Base-by-base conservation (phyloP, 1,284 basidiomycete species). In the Afroboletus lepidellus region DNA sequence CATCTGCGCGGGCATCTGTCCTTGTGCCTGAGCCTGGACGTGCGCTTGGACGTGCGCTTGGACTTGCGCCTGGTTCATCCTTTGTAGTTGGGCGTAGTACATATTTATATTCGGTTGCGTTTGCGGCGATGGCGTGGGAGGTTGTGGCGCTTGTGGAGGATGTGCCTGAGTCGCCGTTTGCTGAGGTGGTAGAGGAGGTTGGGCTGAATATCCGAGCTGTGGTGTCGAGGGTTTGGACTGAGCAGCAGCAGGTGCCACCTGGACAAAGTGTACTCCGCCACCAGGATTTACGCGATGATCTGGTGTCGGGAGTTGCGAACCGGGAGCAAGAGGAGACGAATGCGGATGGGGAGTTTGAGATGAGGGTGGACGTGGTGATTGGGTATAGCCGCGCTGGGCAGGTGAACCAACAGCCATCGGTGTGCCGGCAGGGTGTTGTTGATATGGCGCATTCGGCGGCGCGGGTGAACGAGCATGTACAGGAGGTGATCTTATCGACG, bases 321-420 rank as follows among this genome's bases (percentile, higher is more conserved):
- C 68, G 2, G 60, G 23, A 3, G 51, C 58, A 3, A 60, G 68
- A 42, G 66, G 66, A 9, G 66, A 67, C 25, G 65, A 71, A 41
- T 62, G 65, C n/a, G 57, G 50, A 41, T 58, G 67, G 21, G 53
- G 58, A n/a, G 67, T 44, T 56, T 67, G 65, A 4, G 65, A 66
- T 33, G 66, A 70, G 13, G 65, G 59, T 27, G 67, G 67, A 30
- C 69, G 69, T 38, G 65, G 65, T 23, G 65, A 71, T 46, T 70
- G 65, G 34, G 65, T 67, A 56, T 71, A 67, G n/a, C 64, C 64
- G 36, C 69, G 66, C 38, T 65, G 65, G 23, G 67, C 66, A 42
- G 65, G 65, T 24, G 65, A 71, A 41, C 55, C 34, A 6, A 56
- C 42, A 41, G 64, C 32, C 16, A 58, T 65, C 2, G 67, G 53